phyloP scores from a whole-genome alignment of 352 stramenopile species.

The Phytophthora tentaculata region DNA sequence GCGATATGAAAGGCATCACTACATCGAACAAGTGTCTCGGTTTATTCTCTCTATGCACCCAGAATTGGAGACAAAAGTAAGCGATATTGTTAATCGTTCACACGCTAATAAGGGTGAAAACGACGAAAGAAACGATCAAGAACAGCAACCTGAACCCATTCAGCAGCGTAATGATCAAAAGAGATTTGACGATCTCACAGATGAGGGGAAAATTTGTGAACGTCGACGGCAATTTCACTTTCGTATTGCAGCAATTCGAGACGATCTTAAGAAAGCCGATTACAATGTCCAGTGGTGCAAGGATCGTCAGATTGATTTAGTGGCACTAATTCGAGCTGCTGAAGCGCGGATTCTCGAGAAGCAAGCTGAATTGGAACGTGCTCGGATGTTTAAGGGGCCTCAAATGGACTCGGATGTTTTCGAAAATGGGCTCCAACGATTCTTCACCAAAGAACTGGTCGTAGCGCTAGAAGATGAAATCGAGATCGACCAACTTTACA shows the following conservation, averaged over 20 bases:
- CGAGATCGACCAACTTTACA: constrained; percentile 88
- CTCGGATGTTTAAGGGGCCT: constrained; percentile 63
- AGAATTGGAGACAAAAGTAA: constrained; percentile 53
- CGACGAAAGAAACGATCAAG: constrained; percentile 7
- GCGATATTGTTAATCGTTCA: constrained; percentile 47
- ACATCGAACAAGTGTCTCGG: constrained; percentile 68
- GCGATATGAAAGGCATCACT: constrained; percentile 73
- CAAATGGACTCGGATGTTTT: constrained; percentile 87
- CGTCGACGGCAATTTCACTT: constrained; percentile 81
- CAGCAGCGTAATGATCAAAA: constrained; percentile 15
- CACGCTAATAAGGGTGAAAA: neutral
- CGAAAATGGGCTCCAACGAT: constrained; percentile 72
- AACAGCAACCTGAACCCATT: constrained; percentile 13
- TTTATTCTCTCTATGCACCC: constrained; percentile 71
- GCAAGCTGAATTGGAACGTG: constrained; percentile 76
- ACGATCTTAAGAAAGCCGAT: constrained; percentile 60
- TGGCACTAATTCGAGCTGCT: constrained; percentile 68
- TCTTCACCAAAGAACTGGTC: constrained; percentile 81
- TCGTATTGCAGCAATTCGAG: constrained; percentile 63
- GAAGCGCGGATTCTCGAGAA: constrained; percentile 81
- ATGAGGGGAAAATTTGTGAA: constrained; percentile 57
- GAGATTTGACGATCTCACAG: constrained; percentile 57
- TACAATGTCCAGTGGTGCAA: constrained; percentile 87
- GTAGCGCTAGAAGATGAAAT: constrained; percentile 81
- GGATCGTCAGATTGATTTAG: constrained; percentile 69